Evolutionary conservation across 352 stramenopile genomes (phyloP).

Genomic region (Pythium brachiatum): DNA sequence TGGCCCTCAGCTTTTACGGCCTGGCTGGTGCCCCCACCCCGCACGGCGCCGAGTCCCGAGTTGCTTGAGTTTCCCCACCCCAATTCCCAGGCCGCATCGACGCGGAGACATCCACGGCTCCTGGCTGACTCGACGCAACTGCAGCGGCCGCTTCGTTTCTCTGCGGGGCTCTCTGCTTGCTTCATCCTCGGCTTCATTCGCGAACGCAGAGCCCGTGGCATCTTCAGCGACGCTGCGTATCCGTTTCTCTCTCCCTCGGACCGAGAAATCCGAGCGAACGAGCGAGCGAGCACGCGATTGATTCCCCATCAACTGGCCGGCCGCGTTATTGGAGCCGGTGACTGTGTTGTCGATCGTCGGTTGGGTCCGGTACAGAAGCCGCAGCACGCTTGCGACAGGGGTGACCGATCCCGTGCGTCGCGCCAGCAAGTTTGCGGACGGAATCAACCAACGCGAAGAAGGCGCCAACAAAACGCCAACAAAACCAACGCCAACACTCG

Average conservation of each 20-base stretch:
- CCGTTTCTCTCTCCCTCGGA: background rate
- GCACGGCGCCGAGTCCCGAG: background rate
- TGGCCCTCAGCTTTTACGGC: background rate
- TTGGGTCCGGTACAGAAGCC: background rate
- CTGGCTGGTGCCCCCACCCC: background rate
- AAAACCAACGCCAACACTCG: background rate
- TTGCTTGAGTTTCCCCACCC: background rate
- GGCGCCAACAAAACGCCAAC: background rate
- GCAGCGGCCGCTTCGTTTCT: background rate
- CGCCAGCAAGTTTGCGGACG: slow-evolving; percentile 1
- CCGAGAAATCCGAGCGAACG: background rate
- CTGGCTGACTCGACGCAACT: slow-evolving; percentile 2
- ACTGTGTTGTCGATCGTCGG: slow-evolving; percentile 1
- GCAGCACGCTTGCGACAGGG: slow-evolving; percentile 1
- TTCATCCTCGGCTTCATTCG: background rate
- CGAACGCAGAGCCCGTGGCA: background rate
- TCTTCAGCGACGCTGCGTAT: slow-evolving; percentile 5
- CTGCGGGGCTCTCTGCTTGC: no score
- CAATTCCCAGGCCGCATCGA: background rate
- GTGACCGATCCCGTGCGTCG: slow-evolving; percentile 3
- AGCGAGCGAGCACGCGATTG: background rate
- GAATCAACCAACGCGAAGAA: no score
- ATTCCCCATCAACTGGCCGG: background rate
- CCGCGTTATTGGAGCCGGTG: background rate
- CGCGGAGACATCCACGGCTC: background rate